Evolutionary conservation across 2,329 filamentous ascomycete genomes (phyloP).

Genomic region (Cladosporium sp.): DNA sequence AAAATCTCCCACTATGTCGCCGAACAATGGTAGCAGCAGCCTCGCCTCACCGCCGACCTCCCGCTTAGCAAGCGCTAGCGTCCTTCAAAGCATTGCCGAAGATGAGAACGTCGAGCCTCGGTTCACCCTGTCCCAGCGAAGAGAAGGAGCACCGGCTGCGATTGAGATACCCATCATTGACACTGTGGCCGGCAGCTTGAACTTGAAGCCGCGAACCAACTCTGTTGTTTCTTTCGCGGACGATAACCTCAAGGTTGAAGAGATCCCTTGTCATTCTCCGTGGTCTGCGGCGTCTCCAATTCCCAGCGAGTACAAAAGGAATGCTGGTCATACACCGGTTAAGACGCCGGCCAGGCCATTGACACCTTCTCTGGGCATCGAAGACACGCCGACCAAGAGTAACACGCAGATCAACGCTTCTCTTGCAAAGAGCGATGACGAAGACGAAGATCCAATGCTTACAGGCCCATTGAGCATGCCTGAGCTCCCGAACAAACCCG

Average conservation of each 20-base stretch:
- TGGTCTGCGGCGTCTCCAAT: conserved; percentile 35
- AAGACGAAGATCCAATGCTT: conserved; percentile 37
- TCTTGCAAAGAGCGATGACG: conserved; percentile 32
- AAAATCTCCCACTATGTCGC: conserved; percentile 38
- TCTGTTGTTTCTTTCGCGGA: conserved; percentile 31
- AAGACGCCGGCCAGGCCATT: conserved; percentile 32
- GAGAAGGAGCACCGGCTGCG: conserved; percentile 32
- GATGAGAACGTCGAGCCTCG: conserved; percentile 34
- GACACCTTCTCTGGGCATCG: conserved; percentile 35
- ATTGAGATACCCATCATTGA: conserved; percentile 30
- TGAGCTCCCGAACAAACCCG: conserved; percentile 37
- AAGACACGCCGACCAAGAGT: conserved; percentile 40
- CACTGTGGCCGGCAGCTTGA: conserved; percentile 19
- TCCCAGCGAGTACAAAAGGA: conserved; percentile 33
- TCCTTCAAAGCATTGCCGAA: conserved; percentile 39
- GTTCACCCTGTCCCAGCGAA: conserved; percentile 25
- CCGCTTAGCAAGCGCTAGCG: conserved; percentile 23
- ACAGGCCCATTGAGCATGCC: conserved; percentile 41
- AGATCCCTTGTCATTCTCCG: conserved; percentile 29
- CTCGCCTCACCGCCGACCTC: conserved; percentile 28
- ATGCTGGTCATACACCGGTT: conserved; percentile 41
- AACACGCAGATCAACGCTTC: conserved; percentile 40
- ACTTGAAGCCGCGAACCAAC: conserved; percentile 26
- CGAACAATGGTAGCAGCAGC: conserved; percentile 26
- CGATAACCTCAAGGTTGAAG: conserved; percentile 32